Conservation (phyloP, 495 filamentous ascomycete species). For the Aspergillus hancockii region DNA sequence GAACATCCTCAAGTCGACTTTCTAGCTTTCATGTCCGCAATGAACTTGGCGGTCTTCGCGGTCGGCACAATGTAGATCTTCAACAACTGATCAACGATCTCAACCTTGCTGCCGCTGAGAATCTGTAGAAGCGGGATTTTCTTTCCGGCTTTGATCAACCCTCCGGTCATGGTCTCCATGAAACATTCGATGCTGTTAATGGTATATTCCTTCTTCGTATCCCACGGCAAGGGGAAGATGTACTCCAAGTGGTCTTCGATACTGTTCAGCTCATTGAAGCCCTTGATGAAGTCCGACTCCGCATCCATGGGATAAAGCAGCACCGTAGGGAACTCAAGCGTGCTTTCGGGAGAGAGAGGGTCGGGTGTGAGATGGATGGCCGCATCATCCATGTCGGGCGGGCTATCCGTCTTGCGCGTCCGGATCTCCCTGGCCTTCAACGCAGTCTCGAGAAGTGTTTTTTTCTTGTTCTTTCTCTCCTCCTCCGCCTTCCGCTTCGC, state of each 20-base stretch:
- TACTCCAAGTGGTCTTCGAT: constrained; percentile 76
- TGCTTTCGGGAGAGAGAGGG: constrained; percentile 67
- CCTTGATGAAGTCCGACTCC: constrained; percentile 88
- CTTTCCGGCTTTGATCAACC: constrained; percentile 86
- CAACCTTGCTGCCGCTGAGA: constrained; percentile 73
- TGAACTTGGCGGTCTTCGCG: constrained; percentile 65
- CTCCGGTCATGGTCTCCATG: constrained; percentile 78
- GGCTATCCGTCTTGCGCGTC: constrained; percentile 62
- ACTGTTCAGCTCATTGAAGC: constrained; percentile 68
- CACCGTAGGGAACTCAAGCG: constrained; percentile 73
- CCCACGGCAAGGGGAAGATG: constrained; percentile 85
- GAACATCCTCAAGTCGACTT: constrained; percentile 35
- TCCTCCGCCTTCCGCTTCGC: constrained; percentile 48
- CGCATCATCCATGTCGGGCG: constrained; percentile 84
- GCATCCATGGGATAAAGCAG: constrained; percentile 79
- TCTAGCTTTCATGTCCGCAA: constrained; percentile 77
- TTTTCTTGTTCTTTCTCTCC: constrained; percentile 55
- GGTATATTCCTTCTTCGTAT: constrained; percentile 65
- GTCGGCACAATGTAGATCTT: constrained; percentile 78
- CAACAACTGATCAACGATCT: constrained; percentile 84
- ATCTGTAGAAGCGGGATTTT: constrained; percentile 75
- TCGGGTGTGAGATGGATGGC: constrained; percentile 67
- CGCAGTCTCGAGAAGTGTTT: constrained; percentile 63
- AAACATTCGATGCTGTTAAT: constrained; percentile 75
- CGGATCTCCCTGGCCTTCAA: constrained; percentile 73